Base-by-base conservation (phyloP, 495 filamentous ascomycete species). In the Hamigera avellanea region DNA sequence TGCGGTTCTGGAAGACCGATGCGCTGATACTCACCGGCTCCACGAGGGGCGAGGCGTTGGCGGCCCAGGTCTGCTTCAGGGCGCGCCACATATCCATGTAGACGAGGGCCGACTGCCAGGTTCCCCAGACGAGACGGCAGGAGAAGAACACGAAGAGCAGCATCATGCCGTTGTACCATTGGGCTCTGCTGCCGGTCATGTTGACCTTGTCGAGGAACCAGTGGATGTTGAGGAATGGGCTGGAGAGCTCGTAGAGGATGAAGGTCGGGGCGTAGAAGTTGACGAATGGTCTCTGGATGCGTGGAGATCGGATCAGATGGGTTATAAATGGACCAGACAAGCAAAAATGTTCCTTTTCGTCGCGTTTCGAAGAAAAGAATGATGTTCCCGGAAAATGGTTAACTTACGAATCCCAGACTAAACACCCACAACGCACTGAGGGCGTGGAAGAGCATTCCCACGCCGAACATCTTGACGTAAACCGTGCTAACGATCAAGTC, bases 171-270 rank as follows among this genome's bases (percentile, higher is more conserved):
- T 95, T 95, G 60, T 88, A 83, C 48, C 89, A 78, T 60, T 95
- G 87, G 31, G 72, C 43, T 12, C 57, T 68, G 41, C 82, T 82
- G 35, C 91, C 91, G 15, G 93, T 99, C 72, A 94, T 80, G 56
- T 83, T 77, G 49, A 95, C 69, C 64, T 99, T 99, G 67, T 99
- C 91, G 53, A 82, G 88, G 73, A 99, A 96, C 91, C 91, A 99
- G 70, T 99, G 91, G 61, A 96, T 83, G 57, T 94, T 93, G 50
- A 93, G 78, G 66, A 93, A 89, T 10, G 86, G 86, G 46, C 77
- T 81, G 36, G 86, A 95, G 38, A 99, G 82, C 66, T 99, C 91
- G 70, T 94, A 99, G 48, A 99, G 85, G 51, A 99, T 85, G 66
- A 99, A 96, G 35, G 77, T 75, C 13, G 78, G 72, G 36, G 76